Conservation (phyloP, 2,329 filamentous ascomycete species). For the Nannizzia gypsea region DNA sequence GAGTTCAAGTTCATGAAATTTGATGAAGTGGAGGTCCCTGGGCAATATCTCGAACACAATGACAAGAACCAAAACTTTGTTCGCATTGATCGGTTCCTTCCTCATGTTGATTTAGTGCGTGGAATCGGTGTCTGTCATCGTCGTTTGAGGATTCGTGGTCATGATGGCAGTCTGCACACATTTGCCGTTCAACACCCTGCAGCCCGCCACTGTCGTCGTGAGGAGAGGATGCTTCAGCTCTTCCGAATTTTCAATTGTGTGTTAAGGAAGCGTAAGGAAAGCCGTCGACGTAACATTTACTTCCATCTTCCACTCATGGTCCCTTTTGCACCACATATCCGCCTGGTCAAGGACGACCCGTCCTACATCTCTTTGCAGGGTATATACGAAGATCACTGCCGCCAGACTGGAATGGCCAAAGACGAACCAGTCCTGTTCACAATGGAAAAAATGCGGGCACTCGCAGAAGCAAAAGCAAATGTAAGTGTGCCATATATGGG, state of each 20-base stretch:
- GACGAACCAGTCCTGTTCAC: slow-evolving; percentile 92
- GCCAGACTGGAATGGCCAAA: slow-evolving; percentile 74
- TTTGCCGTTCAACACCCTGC: slow-evolving; percentile 96
- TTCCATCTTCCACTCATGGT: slow-evolving; percentile 96
- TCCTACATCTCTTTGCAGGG: slow-evolving; percentile 91
- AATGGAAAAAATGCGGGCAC: slow-evolving; percentile 78
- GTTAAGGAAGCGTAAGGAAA: slow-evolving; percentile 86
- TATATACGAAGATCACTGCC: slow-evolving; percentile 92
- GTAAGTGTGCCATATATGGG: slow-evolving; percentile 21
- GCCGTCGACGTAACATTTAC: slow-evolving; percentile 79
- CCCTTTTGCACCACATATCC: slow-evolving; percentile 84
- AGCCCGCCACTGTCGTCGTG: slow-evolving; percentile 77
- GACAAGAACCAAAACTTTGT: slow-evolving; percentile 99
- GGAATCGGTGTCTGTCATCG: slow-evolving; percentile 85
- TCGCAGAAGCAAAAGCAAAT: slow-evolving; percentile 56
- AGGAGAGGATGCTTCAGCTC: slow-evolving; percentile 88
- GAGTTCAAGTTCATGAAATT: slow-evolving; percentile 98
- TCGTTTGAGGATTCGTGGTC: slow-evolving; percentile 86
- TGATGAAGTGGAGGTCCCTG: slow-evolving; percentile 94
- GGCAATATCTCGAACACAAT: slow-evolving; percentile 91
- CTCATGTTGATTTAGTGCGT: slow-evolving; percentile 84
- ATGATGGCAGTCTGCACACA: slow-evolving; percentile 92
- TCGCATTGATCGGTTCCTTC: slow-evolving; percentile 90
- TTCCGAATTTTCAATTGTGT: slow-evolving; percentile 97
- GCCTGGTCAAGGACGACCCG: slow-evolving; percentile 88